phyloP scores from a whole-genome alignment of 2,329 filamentous ascomycete species.

The Neodidymelliopsis sp. region DNA sequence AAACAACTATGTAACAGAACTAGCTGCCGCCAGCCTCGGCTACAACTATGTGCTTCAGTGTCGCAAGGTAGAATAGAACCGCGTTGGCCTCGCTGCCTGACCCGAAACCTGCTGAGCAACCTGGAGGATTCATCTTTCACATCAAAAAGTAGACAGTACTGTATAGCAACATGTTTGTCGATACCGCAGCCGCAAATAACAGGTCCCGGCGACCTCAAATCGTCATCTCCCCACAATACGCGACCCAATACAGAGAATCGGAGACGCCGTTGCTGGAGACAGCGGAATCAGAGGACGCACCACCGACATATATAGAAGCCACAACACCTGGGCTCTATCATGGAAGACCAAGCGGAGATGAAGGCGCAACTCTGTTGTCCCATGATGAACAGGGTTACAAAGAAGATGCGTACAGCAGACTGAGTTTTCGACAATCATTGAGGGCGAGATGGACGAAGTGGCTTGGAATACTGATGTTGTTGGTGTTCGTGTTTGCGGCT shows the following conservation, averaged over 20 bases:
- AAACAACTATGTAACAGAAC: slow-evolving; percentile 37
- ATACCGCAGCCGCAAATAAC: slow-evolving; percentile 43
- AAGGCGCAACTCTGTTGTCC: slow-evolving; percentile 38
- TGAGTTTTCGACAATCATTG: slow-evolving; percentile 30
- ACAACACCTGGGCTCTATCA: slow-evolving; percentile 45
- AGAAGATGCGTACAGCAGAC: slow-evolving; percentile 31
- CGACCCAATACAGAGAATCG: slow-evolving; percentile 26
- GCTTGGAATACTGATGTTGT: slow-evolving; percentile 25
- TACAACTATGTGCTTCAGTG: slow-evolving; percentile 1
- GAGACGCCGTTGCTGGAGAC: slow-evolving; percentile 34
- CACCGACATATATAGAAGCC: slow-evolving; percentile 45
- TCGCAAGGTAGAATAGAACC: background rate
- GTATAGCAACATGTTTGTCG: slow-evolving; percentile 39
- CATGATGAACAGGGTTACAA: slow-evolving; percentile 31
- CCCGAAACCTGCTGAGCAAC: background rate
- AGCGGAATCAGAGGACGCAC: slow-evolving; percentile 32
- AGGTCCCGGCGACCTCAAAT: slow-evolving; percentile 29
- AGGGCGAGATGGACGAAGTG: slow-evolving; percentile 32
- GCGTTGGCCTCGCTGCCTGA: slow-evolving; percentile 10
- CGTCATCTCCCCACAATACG: slow-evolving; percentile 20
- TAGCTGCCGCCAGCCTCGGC: slow-evolving; percentile 6
- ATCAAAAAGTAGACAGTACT: background rate
- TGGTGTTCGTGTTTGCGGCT: slow-evolving; percentile 35
- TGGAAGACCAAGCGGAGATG: slow-evolving; percentile 37
- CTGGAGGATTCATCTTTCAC: too few species aligned